A percentile compares a stretch with the other conserved stretches of the same genome.
phyloP scores from a whole-genome alignment of 345 rosid species.

The Citrus glauca region DNA sequence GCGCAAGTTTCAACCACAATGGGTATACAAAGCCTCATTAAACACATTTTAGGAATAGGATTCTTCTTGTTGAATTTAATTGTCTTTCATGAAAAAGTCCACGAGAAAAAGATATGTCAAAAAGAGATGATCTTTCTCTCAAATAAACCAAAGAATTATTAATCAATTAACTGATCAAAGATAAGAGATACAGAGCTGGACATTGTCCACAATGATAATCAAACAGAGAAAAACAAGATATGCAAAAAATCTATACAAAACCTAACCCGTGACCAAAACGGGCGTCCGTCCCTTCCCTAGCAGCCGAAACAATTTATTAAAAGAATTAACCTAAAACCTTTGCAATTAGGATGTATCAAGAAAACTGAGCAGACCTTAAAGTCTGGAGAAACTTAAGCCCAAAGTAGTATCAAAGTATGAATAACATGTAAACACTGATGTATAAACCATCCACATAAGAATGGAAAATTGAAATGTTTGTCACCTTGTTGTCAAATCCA shows the following conservation, averaged over 20 bases:
- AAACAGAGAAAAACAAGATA: too few species aligned
- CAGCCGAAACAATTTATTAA: too few species aligned
- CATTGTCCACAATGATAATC: background rate
- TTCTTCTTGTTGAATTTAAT: background rate
- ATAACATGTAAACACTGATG: background rate
- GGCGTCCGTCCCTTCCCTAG: background rate
- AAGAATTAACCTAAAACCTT: background rate
- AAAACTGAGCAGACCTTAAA: background rate
- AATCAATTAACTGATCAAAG: too few species aligned
- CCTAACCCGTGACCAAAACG: too few species aligned
- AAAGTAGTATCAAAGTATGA: background rate
- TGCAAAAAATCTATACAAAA: too few species aligned
- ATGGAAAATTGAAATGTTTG: background rate
- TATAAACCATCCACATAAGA: background rate
- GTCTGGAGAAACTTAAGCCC: background rate
- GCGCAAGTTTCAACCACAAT: background rate
- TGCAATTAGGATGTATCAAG: background rate
- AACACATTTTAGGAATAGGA: background rate
- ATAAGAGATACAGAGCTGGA: background rate
- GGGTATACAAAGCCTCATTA: background rate
- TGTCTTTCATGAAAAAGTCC: background rate
- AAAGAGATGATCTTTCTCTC: background rate
- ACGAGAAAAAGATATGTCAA: background rate
- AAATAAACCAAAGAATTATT: too few species aligned
- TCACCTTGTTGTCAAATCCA: constrained; percentile 91